phyloP scores from a whole-genome alignment of 2,329 filamentous ascomycete species.

The Cladophialophora chaetospira region DNA sequence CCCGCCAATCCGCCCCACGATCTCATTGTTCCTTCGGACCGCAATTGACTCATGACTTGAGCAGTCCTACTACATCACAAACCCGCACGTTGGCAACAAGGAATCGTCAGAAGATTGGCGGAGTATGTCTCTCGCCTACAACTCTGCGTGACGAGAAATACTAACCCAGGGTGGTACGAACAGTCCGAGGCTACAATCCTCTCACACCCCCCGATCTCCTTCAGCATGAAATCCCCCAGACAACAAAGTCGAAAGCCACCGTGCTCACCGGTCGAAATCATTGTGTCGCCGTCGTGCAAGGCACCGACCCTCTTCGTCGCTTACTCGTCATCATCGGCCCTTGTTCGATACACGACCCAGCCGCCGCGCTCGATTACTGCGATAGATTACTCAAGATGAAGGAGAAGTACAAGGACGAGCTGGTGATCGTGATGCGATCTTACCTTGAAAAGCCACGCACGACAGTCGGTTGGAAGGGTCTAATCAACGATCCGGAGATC shows the following conservation, averaged over 20 bases:
- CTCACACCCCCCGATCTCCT: conserved; percentile 87
- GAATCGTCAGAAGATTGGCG: conserved; percentile 76
- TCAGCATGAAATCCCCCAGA: conserved; percentile 75
- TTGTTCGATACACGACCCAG: conserved; percentile 96
- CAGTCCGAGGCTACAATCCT: conserved; percentile 92
- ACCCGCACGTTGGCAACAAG: conserved; percentile 76
- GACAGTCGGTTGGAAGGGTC: conserved; percentile 97
- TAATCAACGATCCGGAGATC: conserved; percentile 99
- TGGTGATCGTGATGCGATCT: conserved; percentile 94
- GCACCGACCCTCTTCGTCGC: conserved; percentile 65
- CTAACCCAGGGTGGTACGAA: neutral
- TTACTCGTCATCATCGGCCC: conserved; percentile 93
- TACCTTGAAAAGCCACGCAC: conserved; percentile 99
- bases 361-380: conserved; percentile 84
- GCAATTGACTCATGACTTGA: conserved; percentile 14
- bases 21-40: too few species aligned
- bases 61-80: conserved; percentile 71
- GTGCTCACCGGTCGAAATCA: conserved; percentile 53
- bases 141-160: neutral
- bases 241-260: conserved; percentile 43
- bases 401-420: conserved; percentile 76
- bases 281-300: conserved; percentile 74
- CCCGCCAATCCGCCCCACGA: neutral
- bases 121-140: conserved; percentile 58
- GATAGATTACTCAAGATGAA: conserved; percentile 73